Percentiles rank a stretch among this genome's conserved stretches.
Conservation (phyloP, 495 filamentous ascomycete genomes). For the Penicillium longicatenatum region DNA sequence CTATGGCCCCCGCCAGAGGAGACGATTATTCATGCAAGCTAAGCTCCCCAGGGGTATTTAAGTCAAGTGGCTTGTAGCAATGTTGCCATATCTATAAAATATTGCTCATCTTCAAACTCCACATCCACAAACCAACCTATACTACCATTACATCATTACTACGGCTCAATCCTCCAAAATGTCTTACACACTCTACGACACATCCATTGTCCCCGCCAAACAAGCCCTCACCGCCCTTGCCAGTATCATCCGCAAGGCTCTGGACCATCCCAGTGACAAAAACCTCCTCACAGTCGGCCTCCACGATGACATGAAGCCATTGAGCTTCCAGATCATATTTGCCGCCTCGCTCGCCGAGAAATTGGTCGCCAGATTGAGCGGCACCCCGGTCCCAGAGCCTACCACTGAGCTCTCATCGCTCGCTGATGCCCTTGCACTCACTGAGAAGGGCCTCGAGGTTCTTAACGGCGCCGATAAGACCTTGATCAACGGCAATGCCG, state of each 20-base stretch:
- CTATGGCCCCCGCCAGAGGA: background rate
- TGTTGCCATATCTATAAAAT: conserved; percentile 7
- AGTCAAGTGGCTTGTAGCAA: background rate
- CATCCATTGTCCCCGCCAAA: background rate
- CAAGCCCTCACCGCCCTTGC: background rate
- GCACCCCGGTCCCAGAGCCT: conserved; percentile 22
- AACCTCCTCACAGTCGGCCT: conserved; percentile 1
- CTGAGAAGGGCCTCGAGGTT: conserved; percentile 39
- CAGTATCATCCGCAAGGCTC: conserved; percentile 2
- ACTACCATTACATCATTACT: background rate
- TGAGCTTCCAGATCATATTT: conserved; percentile 49
- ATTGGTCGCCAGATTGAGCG: conserved; percentile 29
- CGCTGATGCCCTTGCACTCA: conserved; percentile 40
- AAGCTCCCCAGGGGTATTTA: conserved; percentile 4
- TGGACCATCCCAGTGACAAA: conserved; percentile 3
- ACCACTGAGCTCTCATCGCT: conserved; percentile 42
- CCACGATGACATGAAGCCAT: conserved; percentile 48
- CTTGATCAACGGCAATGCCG: conserved; percentile 35
- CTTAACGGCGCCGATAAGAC: conserved; percentile 40
- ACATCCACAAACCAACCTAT: background rate
- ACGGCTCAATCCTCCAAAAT: background rate
- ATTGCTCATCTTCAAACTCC: conserved; percentile 4
- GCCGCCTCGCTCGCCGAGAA: conserved; percentile 30
- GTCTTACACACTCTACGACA: conserved; percentile 5
- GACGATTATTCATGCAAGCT: background rate